A percentile compares a stretch with the other conserved stretches of the same genome.
phyloP scores from a whole-genome alignment of 2,329 filamentous ascomycete genomes.

The Pseudocercospora eumusae region DNA sequence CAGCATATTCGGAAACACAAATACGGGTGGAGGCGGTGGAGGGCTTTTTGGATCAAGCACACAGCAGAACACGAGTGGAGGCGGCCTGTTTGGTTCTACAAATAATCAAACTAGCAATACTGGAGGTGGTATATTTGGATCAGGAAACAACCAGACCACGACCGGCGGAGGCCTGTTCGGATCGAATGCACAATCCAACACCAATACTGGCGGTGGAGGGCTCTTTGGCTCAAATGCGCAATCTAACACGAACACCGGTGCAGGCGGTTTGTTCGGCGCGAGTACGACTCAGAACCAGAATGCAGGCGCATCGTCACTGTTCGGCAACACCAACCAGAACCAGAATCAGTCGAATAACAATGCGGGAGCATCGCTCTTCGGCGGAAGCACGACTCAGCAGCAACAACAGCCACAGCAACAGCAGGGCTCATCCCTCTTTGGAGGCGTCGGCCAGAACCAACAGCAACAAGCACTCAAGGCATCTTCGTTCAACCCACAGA shows the following conservation, averaged over 20 bases:
- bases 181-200: conserved; percentile 25
- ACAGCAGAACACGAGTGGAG: background rate
- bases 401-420: conserved; percentile 35
- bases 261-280: conserved; percentile 28
- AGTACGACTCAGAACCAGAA: conserved; percentile 20
- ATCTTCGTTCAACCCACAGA: conserved; percentile 27
- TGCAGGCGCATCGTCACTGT: conserved; percentile 13
- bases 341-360: conserved; percentile 11
- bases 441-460: conserved; percentile 28
- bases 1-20: conserved; percentile 26
- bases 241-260: conserved; percentile 25
- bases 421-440: background rate
- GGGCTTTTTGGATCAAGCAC: conserved; percentile 17
- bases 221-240: conserved; percentile 39
- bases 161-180: conserved; percentile 21
- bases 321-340: conserved; percentile 15
- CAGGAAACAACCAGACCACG: conserved; percentile 13
- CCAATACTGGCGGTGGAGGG: conserved; percentile 36
- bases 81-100: conserved; percentile 19
- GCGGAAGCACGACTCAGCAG: conserved; percentile 10
- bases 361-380: conserved; percentile 16
- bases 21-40: conserved; percentile 2
- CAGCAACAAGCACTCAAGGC: conserved; percentile 29
- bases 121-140: conserved; percentile 11
- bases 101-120: background rate